These are phyloP conservation scores for Solanum neorickii DNA, from an alignment of 257 asterid species.

Conservation along the genomic window DNA sequence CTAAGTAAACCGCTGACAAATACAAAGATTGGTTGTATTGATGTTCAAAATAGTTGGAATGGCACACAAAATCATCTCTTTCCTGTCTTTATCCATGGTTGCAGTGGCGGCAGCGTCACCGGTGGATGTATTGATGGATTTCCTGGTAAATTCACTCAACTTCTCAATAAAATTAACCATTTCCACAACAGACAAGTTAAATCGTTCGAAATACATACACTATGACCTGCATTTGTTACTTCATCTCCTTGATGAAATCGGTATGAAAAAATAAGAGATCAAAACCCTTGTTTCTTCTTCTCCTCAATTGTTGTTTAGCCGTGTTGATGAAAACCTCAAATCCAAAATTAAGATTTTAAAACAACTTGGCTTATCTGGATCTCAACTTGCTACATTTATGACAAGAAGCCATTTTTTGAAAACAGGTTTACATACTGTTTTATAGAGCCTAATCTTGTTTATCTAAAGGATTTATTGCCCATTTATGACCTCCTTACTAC, in stretches of 20 bases:
- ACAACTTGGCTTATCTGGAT: constrained; percentile 1
- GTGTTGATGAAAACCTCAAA: constrained; percentile 1
- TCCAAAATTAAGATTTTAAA: constrained; percentile 4
- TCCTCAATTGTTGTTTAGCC: neutral
- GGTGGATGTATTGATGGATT: neutral
- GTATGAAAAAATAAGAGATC: constrained; percentile 6
- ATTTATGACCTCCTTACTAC: too few species aligned
- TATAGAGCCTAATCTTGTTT: neutral
- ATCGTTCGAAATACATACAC: neutral
- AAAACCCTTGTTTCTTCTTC: neutral
- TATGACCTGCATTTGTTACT: neutral
- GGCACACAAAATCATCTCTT: neutral
- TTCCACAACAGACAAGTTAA: neutral
- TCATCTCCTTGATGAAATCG: neutral
- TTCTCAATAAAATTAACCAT: neutral
- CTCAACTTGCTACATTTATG: neutral
- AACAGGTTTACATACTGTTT: neutral
- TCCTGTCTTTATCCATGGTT: neutral
- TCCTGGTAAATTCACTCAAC: neutral
- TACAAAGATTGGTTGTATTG: neutral
- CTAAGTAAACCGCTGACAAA: neutral
- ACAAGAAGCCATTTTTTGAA: neutral
- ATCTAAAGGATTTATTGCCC: neutral
- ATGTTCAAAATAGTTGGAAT: neutral
- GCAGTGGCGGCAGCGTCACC: neutral